Base-by-base conservation (phyloP, 75 land plant species). In the Sequoiadendron giganteum region DNA sequence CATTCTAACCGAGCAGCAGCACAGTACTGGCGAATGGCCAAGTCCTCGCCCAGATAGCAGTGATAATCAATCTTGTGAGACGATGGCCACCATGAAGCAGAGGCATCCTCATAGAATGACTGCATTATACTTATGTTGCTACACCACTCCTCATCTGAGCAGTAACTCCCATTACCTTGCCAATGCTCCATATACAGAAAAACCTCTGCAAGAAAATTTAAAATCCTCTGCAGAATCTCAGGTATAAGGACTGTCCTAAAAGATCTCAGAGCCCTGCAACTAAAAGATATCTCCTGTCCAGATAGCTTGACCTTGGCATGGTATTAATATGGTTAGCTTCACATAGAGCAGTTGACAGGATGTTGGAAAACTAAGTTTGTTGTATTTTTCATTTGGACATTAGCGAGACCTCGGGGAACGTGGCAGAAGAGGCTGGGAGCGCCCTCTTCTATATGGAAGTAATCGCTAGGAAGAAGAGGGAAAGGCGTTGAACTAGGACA, bases 1-100 rank as follows among this genome's bases (percentile, higher is more conserved):
- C 14, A 75, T 75, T 75, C 77, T 3, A 75, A 75, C 16, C 77
- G 77, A 34, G 77, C 77, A 34, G 77, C 77, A 75, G 77, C 77
- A 75, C 77, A 75, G 3, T 75, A 32, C 16, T 75, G 34, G 11
- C 77, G 32, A 32, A 75, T 75, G 77, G 77, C 77, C 2, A 34
- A 2, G 14, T 75, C 77, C 38, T 75, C 77, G 15, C 34, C 13
- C 38, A 75, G 38, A 34, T 75, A 75, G 77, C 32, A 75, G 3
- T 75, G 13, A 39, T 75, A 75, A 34, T 75, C 34, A 10, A 14
- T 34, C 16, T 75, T 75, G 77, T 34, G 38, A 32, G 38, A 75
- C 9, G 11, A 7, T n/a, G 76, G 76, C 76, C 76, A 10, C 76
- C 34, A 30, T 72, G 76, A 30, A 72, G 2, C 34, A 72, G 36